Percentiles rank a stretch among this genome's conserved stretches.
Evolutionary conservation across 768 basidiomycete species (phyloP).

Genomic region (Boletus vermiculosoides): DNA sequence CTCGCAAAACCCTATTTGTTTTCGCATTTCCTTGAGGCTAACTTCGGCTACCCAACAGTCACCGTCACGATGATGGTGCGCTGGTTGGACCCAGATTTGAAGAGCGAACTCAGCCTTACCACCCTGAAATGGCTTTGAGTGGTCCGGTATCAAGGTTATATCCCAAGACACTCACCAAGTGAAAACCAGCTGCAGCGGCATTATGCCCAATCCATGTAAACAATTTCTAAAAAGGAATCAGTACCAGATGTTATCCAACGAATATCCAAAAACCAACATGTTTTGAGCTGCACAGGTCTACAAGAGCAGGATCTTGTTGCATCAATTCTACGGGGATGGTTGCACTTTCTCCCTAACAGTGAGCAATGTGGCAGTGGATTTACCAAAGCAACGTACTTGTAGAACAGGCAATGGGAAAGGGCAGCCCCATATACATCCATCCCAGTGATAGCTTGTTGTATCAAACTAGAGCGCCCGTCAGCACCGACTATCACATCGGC

Average conservation of each 20-base stretch:
- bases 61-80: slow-evolving; percentile 29
- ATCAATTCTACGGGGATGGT: slow-evolving; percentile 42
- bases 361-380: neutral
- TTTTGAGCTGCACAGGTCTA: slow-evolving; percentile 25
- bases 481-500: slow-evolving; percentile 61
- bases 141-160: neutral
- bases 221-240: slow-evolving; percentile 10
- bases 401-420: slow-evolving; percentile 37
- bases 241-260: neutral
- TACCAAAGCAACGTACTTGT: slow-evolving; percentile 37
- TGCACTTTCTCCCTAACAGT: slow-evolving; percentile 30
- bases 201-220: slow-evolving; percentile 24
- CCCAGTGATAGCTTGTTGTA: slow-evolving; percentile 35
- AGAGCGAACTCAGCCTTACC: slow-evolving; percentile 36
- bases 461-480: slow-evolving; percentile 51
- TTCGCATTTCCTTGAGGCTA: slow-evolving; percentile 33
- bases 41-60: slow-evolving; percentile 36
- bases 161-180: slow-evolving; percentile 16
- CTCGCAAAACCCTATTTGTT: slow-evolving; percentile 33
- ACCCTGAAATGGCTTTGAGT: slow-evolving; percentile 32
- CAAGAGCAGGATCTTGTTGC: slow-evolving; percentile 40
- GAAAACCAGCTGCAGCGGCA: slow-evolving; percentile 22
- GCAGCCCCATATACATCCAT: slow-evolving; percentile 29
- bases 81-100: slow-evolving; percentile 25
- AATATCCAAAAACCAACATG: slow-evolving; percentile 12